Evolutionary conservation across 2,329 filamentous ascomycete species (phyloP).

Genomic region (Alternaria consortialis): DNA sequence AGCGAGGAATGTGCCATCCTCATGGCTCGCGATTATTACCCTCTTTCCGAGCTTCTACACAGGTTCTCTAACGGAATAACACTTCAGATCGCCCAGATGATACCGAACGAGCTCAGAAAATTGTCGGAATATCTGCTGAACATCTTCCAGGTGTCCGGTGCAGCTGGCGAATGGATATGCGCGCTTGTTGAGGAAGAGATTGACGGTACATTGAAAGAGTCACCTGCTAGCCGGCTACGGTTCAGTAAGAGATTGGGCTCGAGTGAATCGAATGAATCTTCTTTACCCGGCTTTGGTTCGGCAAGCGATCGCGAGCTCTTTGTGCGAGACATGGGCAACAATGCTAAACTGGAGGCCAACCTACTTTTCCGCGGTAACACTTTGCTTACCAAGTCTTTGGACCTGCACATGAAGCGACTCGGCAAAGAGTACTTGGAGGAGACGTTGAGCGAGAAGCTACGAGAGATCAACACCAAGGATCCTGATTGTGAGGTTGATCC

Average conservation of each 20-base stretch:
- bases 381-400: slow-evolving; percentile 88
- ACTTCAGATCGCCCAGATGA: slow-evolving; percentile 79
- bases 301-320: slow-evolving; percentile 73
- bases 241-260: slow-evolving; percentile 77
- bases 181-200: slow-evolving; percentile 96
- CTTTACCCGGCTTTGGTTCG: slow-evolving; percentile 49
- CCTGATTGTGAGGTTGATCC: slow-evolving; percentile 96
- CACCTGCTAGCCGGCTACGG: slow-evolving; percentile 70
- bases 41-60: slow-evolving; percentile 83
- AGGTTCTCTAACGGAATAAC: slow-evolving; percentile 85
- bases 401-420: slow-evolving; percentile 93
- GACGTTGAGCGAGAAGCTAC: slow-evolving; percentile 82
- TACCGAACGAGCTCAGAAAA: slow-evolving; percentile 80
- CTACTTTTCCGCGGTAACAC: slow-evolving; percentile 95
- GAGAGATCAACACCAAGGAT: slow-evolving; percentile 89
- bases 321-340: slow-evolving; percentile 80
- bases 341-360: slow-evolving; percentile 86
- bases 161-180: slow-evolving; percentile 88
- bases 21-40: slow-evolving; percentile 83
- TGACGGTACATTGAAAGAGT: slow-evolving; percentile 86
- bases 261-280: slow-evolving; percentile 69
- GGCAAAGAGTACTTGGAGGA: slow-evolving; percentile 94
- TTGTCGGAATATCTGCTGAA: slow-evolving; percentile 88
- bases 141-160: slow-evolving; percentile 92
- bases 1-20: slow-evolving; percentile 92